Conservation (phyloP, 176 grass and related monocot species). For the Aegilops umbellulata region DNA sequence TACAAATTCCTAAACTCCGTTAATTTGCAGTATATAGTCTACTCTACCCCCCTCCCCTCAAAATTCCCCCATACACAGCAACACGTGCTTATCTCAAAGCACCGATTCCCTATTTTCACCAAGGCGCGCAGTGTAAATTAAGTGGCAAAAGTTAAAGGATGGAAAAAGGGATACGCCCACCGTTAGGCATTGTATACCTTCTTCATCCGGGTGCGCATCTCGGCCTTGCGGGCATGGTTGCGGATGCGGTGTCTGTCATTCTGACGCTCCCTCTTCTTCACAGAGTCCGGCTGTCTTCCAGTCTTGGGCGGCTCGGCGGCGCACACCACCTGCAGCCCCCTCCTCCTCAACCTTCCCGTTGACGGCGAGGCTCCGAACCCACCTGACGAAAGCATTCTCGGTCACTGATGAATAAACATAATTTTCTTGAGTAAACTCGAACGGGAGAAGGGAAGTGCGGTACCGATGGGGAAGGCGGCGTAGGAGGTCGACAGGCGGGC, state of each 20-base stretch:
- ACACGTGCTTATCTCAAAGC: neutral
- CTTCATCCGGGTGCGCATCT: constrained; percentile 78
- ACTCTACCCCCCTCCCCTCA: neutral
- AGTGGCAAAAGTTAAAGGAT: neutral
- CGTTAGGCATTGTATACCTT: constrained; percentile 37
- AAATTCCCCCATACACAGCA: neutral
- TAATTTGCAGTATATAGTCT: neutral
- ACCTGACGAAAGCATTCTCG: neutral
- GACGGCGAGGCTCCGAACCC: constrained; percentile 4
- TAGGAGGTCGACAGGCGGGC: constrained; percentile 29
- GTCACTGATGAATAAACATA: neutral
- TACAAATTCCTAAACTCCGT: neutral
- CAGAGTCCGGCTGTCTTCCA: constrained; percentile 47
- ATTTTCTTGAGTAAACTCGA: neutral
- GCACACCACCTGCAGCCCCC: constrained; percentile 51
- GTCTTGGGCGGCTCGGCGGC: constrained; percentile 41
- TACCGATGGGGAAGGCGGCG: constrained; percentile 33
- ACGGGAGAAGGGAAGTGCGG: neutral
- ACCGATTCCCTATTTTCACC: neutral
- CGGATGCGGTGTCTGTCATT: constrained; percentile 54
- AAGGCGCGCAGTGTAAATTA: neutral
- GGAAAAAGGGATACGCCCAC: neutral
- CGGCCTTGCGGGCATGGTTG: constrained; percentile 72
- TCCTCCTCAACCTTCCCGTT: constrained; percentile 28
- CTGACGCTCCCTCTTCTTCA: constrained; percentile 71